phyloP scores from a whole-genome alignment of 129 eudicot species.

The Cynara cardunculus region DNA sequence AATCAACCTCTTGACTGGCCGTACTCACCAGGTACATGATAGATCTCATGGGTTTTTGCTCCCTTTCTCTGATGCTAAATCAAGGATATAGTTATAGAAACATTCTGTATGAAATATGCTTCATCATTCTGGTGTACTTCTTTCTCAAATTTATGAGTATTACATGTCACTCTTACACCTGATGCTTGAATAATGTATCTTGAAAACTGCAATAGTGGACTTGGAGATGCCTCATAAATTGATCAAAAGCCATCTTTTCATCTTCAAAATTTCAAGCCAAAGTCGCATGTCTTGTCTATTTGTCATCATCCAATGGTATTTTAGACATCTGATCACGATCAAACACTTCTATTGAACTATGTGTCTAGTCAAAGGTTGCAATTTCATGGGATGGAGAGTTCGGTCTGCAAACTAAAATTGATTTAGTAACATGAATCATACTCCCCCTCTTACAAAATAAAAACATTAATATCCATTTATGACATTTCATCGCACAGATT shows the following conservation, averaged over 20 bases:
- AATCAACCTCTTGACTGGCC: constrained; percentile 84
- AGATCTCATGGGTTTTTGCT: not conserved
- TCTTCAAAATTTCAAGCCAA: not conserved
- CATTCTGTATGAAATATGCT: not conserved
- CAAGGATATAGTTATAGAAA: not conserved
- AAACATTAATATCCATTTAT: not conserved
- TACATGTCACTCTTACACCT: not conserved
- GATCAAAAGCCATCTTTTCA: not conserved
- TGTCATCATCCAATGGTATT: not conserved
- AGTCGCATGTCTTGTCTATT: not conserved
- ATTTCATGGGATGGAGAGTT: not conserved
- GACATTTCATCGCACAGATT: constrained; percentile 42
- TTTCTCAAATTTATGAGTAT: not conserved
- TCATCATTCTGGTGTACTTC: not conserved
- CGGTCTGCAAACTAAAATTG: not conserved
- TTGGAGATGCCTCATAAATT: not conserved
- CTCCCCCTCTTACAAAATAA: not conserved
- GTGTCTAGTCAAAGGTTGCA: not conserved
- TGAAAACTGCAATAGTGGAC: not conserved
- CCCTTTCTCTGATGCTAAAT: not conserved
- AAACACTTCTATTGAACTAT: not conserved
- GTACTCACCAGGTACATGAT: constrained; percentile 86
- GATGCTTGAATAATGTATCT: not conserved
- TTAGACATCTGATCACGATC: not conserved
- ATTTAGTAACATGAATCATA: too few relatives aligned